Evolutionary conservation across 192 early-diverging fungal species (phyloP), one percentile per base, ranked within the genome.

Genomic region (Phlyctochytrium bullatum): DNA sequence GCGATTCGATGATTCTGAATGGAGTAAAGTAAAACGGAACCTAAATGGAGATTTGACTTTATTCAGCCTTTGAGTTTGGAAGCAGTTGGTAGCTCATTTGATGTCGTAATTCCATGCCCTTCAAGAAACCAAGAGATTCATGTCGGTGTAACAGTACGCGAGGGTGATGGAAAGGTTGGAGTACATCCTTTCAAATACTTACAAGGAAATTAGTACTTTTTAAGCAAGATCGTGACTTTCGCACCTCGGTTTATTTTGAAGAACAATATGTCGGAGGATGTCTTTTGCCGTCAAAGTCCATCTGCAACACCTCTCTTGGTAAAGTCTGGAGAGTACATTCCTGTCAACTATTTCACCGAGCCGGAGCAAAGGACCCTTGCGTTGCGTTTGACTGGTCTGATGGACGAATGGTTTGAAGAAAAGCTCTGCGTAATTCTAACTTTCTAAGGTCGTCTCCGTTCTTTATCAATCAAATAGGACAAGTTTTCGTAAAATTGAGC

Each of bases 171-270:
- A 24, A 94, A 94, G 72, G 83, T 85, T 78, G 61, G 14, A 24
- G 59, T 47, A 23, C 33, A 62, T 87, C 20, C 2, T 16, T 36
- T 16, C 36, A 59, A 31, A 62, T 25, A 2, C 52, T 3, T 33
- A 70, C n/a, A 17, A 10, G n/a, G 32, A 30, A 16, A 32, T 20
- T 33, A 75, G 67, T 84, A 73, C 64, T 80, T 66, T 68, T 70
- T 92, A 52, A 94, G 90, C 29, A 95, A 93, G 73, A 84, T 96
- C 12, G 89, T 97, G 14, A 93, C 92, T 0, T 88, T 98, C 64
- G 84, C 91, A 1, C 92, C 97, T 17, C 82, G 97, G 16, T 98
- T 92, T 71, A 89, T 96, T 16, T 67, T 97, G 40, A 90, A 90
- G 72, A 98, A 98, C 77, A 83, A 88, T 61, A 71, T 88, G 27